A percentile compares a stretch with the other conserved stretches of the same genome.
Conservation (phyloP, 106 monocot genomes). For the Apostasia ramifera region DNA sequence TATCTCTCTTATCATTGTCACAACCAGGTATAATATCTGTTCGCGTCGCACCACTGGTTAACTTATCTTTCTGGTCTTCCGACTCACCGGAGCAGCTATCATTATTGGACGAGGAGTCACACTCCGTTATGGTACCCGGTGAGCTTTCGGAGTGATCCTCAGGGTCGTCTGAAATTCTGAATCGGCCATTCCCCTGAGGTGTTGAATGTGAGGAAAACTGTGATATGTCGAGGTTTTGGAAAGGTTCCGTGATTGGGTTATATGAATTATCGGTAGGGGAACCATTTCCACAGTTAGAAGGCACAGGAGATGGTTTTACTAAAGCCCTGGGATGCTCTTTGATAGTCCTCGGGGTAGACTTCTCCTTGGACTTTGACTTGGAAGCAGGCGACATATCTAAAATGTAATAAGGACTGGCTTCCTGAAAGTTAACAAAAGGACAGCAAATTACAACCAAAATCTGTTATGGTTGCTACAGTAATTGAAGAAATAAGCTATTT, state of each 20-base stretch:
- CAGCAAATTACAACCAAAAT: too few relatives aligned
- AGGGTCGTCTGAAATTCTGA: constrained; percentile 22
- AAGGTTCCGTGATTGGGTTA: constrained; percentile 42
- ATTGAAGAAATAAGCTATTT: too few relatives aligned
- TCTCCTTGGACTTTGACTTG: constrained; percentile 82
- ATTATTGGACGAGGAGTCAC: constrained; percentile 71
- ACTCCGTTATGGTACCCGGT: constrained; percentile 38
- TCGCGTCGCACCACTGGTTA: constrained; percentile 11
- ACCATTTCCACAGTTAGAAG: constrained; percentile 11
- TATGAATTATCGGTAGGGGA: constrained; percentile 22
- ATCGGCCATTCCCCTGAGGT: constrained; percentile 25
- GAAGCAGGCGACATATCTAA: constrained; percentile 66
- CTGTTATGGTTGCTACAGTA: too few relatives aligned
- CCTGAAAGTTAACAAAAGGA: too few relatives aligned
- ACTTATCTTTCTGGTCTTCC: constrained; percentile 69
- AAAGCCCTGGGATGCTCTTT: constrained; percentile 36
- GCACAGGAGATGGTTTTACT: constrained; percentile 20
- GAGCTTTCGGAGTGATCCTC: constrained; percentile 44
- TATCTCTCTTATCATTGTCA: constrained; percentile 83
- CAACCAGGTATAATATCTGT: constrained; percentile 51
- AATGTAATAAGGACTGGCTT: neutral
- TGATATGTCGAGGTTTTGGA: constrained; percentile 37
- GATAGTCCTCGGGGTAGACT: constrained; percentile 20
- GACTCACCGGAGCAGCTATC: constrained; percentile 76
- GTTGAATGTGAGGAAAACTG: neutral